Evolutionary conservation across 75 land plant genomes (phyloP), one percentile per base, ranked within the genome.

Genomic region (Isoetes taiwanensis): DNA sequence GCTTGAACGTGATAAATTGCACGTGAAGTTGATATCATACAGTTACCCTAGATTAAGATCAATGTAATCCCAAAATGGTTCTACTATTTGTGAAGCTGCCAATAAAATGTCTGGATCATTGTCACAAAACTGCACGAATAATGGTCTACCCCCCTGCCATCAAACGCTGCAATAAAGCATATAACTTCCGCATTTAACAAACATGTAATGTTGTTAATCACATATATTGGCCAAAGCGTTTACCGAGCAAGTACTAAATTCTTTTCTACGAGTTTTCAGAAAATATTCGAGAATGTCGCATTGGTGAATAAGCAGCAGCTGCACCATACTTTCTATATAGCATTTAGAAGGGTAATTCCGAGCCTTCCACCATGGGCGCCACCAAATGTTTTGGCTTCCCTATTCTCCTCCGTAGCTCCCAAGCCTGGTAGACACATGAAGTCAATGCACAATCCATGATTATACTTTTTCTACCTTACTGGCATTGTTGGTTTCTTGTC

Each of bases 291-390:
- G 98, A 71, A 33, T 93, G 98, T 0, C 87, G 70, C 98, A 93
- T 93, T 17, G 98, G 98, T 14, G 98, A 84, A 58, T 93, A 93
- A 0, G 98, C 98, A 12, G 81, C 98, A 41, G 81, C 67, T 16
- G 98, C 98, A 0, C 98, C 96, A 41, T 84, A 84, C 63, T 78
- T 84, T 54, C 96, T 59, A 61, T 96, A 93, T 11, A 93, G 81
- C 96, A 93, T 81, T 31, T 96, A 78, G 60, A 93, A 93, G 4
- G 98, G 98, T 3, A 93, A 82, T 86, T 93, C 98, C 26, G 96
- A 88, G 41, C 84, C 83, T 28, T 93, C 98, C 39, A 89, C 98
- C 98, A 93, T 93, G 23, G 98, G 98, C 2, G 98, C 98, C 21
- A 93, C 98, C 6, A 88, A 67, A 28, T 84, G 68, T 66, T 74